A percentile compares a stretch with the other conserved stretches of the same genome.
phyloP scores from a whole-genome alignment of 495 filamentous ascomycete species.

The Penicillium salamii region DNA sequence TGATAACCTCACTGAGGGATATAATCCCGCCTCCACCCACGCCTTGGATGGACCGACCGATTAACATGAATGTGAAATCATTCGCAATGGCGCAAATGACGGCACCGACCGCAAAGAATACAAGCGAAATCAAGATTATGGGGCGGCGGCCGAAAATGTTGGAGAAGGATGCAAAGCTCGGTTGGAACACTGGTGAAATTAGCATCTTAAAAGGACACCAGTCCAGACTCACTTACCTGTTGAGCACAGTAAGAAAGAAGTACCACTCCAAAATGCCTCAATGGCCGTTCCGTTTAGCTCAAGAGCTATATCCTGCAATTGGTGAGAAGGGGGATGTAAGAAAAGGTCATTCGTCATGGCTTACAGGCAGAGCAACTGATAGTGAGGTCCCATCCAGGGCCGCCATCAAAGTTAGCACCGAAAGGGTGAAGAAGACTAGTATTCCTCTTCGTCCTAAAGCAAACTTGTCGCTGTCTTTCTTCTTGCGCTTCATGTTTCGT shows the following conservation, averaged over 20 bases:
- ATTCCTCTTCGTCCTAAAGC: conserved; percentile 22
- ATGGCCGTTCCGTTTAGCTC: conserved; percentile 52
- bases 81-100: conserved; percentile 53
- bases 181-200: conserved; percentile 34
- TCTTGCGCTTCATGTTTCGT: neutral
- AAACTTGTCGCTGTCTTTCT: conserved; percentile 17
- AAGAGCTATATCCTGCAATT: conserved; percentile 28
- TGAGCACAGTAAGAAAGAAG: conserved; percentile 51
- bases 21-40: conserved; percentile 72
- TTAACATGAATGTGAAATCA: conserved; percentile 62
- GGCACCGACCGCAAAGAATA: conserved; percentile 58
- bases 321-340: neutral
- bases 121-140: conserved; percentile 45
- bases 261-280: conserved; percentile 59
- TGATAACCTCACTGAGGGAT: conserved; percentile 61
- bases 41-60: conserved; percentile 66
- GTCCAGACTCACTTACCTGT: conserved; percentile 21
- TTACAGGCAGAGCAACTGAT: conserved; percentile 67
- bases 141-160: conserved; percentile 42
- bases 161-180: conserved; percentile 38
- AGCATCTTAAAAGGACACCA: neutral
- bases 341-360: conserved; percentile 4
- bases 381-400: conserved; percentile 74
- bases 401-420: conserved; percentile 61
- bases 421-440: conserved; percentile 46